Evolutionary conservation across 2,329 filamentous ascomycete species (phyloP).

Genomic region (Fusarium keratoplasticum): DNA sequence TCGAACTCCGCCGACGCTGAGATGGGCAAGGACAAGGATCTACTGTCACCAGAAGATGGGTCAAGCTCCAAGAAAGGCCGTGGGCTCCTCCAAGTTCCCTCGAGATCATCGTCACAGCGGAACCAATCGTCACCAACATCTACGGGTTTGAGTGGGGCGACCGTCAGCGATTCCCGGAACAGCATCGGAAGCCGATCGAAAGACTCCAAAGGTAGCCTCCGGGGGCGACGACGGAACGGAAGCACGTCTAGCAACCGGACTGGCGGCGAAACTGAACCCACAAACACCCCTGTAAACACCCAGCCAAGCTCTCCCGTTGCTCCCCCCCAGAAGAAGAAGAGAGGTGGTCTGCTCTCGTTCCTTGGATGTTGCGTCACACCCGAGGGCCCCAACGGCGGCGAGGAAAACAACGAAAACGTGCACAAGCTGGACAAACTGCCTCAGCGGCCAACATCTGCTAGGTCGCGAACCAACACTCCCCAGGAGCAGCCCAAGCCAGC

Average conservation of each 20-base stretch:
- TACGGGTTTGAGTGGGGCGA: constrained; percentile 70
- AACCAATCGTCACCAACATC: constrained; percentile 69
- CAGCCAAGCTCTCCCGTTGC: constrained; percentile 64
- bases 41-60: constrained; percentile 56
- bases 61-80: constrained; percentile 61
- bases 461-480: constrained; percentile 64
- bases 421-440: constrained; percentile 70
- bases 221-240: constrained; percentile 72
- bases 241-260: constrained; percentile 75
- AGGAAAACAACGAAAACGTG: constrained; percentile 65
- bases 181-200: constrained; percentile 74
- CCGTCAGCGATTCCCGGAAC: constrained; percentile 68
- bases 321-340: constrained; percentile 65
- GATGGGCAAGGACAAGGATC: constrained; percentile 58
- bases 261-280: constrained; percentile 64
- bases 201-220: constrained; percentile 73
- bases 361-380: constrained; percentile 76
- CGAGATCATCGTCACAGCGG: constrained; percentile 70
- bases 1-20: constrained; percentile 50
- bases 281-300: constrained; percentile 61
- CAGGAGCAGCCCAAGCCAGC: constrained; percentile 60
- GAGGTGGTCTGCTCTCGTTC: constrained; percentile 67
- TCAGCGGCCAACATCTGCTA: constrained; percentile 65
- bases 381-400: constrained; percentile 66
- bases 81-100: constrained; percentile 68